phyloP scores from a whole-genome alignment of 1,139 yeast genomes.

The Torulaspora globosa region DNA sequence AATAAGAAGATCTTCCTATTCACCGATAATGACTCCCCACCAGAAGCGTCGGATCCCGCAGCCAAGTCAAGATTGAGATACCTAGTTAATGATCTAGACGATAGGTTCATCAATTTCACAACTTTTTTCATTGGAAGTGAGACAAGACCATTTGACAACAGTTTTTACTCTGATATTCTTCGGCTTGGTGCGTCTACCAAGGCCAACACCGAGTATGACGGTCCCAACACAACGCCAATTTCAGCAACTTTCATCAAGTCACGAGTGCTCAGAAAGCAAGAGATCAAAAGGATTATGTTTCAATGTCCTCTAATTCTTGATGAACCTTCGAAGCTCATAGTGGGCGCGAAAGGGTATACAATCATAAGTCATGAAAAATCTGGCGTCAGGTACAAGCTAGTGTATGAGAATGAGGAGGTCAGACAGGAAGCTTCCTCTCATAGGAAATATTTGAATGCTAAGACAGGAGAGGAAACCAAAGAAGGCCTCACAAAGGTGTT shows the following conservation, averaged over 20 bases:
- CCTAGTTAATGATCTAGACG: constrained; percentile 57
- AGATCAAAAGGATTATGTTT: constrained; percentile 59
- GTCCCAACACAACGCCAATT: constrained; percentile 44
- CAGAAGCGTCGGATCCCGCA: constrained; percentile 36
- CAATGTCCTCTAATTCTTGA: constrained; percentile 53
- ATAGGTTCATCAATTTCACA: constrained; percentile 48
- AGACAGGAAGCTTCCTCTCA: constrained; percentile 53
- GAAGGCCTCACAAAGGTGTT: constrained; percentile 40
- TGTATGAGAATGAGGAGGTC: constrained; percentile 51
- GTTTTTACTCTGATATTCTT: constrained; percentile 55
- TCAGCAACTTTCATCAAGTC: constrained; percentile 46
- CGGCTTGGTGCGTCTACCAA: constrained; percentile 26
- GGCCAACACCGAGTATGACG: constrained; percentile 31
- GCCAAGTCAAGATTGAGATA: constrained; percentile 48
- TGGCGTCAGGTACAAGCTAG: constrained; percentile 41
- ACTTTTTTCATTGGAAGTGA: constrained; percentile 58
- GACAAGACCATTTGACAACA: constrained; percentile 45
- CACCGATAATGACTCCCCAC: constrained; percentile 58
- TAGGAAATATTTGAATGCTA: constrained; percentile 40
- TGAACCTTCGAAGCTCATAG: constrained; percentile 44
- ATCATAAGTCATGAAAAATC: constrained; percentile 54
- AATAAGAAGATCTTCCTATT: constrained; percentile 49
- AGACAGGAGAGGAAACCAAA: constrained; percentile 45
- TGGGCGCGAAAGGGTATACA: constrained; percentile 70
- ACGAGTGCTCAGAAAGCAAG: constrained; percentile 53